Evolutionary conservation across 768 basidiomycete genomes (phyloP).

Genomic region (Leccinum subgranulosum): DNA sequence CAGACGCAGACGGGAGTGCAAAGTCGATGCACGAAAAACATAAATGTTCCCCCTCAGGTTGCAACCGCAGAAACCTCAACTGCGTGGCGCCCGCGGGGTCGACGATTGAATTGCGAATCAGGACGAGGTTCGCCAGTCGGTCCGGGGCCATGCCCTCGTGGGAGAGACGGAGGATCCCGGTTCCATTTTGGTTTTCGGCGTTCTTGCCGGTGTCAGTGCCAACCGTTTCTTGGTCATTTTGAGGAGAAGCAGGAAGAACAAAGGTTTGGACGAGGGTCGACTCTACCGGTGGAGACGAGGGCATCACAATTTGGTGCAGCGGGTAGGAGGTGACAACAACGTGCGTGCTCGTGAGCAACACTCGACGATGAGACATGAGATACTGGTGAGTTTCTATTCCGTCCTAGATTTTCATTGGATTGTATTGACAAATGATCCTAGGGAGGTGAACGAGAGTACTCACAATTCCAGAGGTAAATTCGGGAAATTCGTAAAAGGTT

Average conservation of each 20-base stretch:
- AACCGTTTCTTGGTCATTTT: neutral
- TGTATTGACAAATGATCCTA: neutral
- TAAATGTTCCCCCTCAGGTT: neutral
- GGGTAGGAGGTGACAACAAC: neutral
- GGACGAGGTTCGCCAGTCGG: neutral
- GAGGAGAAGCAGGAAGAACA: neutral
- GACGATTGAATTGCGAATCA: slow-evolving; percentile 6
- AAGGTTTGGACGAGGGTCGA: slow-evolving; percentile 5
- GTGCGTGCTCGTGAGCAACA: slow-evolving; percentile 6
- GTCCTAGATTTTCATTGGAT: neutral
- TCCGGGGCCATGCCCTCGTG: neutral
- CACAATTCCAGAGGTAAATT: neutral
- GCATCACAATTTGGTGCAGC: too few relatives aligned
- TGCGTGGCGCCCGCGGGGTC: neutral
- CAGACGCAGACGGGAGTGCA: neutral
- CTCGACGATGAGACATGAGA: neutral
- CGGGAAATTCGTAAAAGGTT: neutral
- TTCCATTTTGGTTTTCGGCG: neutral
- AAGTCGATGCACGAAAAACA: slow-evolving; percentile 2
- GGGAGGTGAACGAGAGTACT: neutral
- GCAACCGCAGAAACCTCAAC: slow-evolving; percentile 1
- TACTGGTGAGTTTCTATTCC: neutral
- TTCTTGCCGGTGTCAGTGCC: neutral
- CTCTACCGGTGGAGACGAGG: neutral
- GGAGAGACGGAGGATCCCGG: slow-evolving; percentile 3